These are phyloP conservation scores for Cryptococcus wingfieldii DNA, from an alignment of 1,284 basidiomycete species.

Conservation along the genomic window DNA sequence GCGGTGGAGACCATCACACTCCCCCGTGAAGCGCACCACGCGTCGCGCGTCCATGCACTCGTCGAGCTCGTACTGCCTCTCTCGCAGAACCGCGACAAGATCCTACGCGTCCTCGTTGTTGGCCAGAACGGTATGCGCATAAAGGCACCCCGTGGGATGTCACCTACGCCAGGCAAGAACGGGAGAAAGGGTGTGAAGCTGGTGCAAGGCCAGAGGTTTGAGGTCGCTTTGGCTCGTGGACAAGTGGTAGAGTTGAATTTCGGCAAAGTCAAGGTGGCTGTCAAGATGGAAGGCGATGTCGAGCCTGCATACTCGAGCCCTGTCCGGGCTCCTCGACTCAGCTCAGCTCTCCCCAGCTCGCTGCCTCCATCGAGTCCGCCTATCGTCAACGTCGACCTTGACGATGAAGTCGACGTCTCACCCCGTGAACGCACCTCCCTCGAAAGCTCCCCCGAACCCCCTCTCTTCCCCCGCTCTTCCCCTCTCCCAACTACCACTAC, in stretches of 20 bases:
- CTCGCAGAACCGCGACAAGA: neutral
- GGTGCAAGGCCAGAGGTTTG: slow-evolving; percentile 22
- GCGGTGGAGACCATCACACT: slow-evolving; percentile 29
- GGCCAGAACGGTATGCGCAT: slow-evolving; percentile 48
- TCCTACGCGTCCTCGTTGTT: slow-evolving; percentile 34
- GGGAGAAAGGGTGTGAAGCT: slow-evolving; percentile 14
- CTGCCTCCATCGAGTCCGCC: slow-evolving; percentile 22
- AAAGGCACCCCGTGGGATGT: neutral
- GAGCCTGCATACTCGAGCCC: slow-evolving; percentile 3
- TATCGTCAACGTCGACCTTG: slow-evolving; percentile 12
- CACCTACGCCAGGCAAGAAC: neutral
- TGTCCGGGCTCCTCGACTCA: slow-evolving; percentile 14
- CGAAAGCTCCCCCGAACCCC: neutral
- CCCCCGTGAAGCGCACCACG: slow-evolving; percentile 38
- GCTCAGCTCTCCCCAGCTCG: slow-evolving; percentile 2
- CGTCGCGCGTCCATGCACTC: slow-evolving; percentile 40
- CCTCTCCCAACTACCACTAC: neutral
- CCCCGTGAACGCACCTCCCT: neutral
- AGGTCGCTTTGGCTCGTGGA: slow-evolving; percentile 7
- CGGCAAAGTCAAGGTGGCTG: slow-evolving; percentile 30
- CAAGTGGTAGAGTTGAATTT: slow-evolving; percentile 35
- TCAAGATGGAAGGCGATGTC: slow-evolving; percentile 7
- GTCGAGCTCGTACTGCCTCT: slow-evolving; percentile 25
- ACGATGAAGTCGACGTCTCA: slow-evolving; percentile 6
- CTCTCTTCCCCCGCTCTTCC: too few relatives aligned